phyloP scores from a whole-genome alignment of 2,329 filamentous ascomycete genomes.

The Piedraia hortae region DNA sequence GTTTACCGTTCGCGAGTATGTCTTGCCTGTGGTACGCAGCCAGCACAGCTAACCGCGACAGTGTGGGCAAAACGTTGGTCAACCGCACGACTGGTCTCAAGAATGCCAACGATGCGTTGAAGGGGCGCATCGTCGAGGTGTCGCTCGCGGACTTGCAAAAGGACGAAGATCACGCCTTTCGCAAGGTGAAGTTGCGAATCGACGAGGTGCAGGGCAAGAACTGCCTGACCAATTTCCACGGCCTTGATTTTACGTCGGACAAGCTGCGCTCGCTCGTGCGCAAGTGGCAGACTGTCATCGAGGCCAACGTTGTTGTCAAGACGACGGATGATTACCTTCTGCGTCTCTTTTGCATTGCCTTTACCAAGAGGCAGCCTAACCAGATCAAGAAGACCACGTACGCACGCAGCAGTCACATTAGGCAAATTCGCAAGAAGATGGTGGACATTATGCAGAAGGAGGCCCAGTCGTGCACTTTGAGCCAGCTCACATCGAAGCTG shows the following conservation, averaged over 20 bases:
- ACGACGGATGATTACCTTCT: conserved; percentile 99
- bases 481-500: conserved; percentile 92
- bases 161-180: conserved; percentile 98
- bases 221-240: conserved; percentile 99
- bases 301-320: conserved; percentile 99
- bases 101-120: conserved; percentile 97
- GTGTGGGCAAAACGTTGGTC: conserved; percentile 98
- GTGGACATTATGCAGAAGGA: conserved; percentile 94
- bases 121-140: conserved; percentile 96
- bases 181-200: conserved; percentile 95
- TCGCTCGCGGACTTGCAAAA: conserved; percentile 97
- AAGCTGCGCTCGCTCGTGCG: conserved; percentile 97
- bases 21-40: conserved; percentile 4
- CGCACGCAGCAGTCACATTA: conserved; percentile 86
- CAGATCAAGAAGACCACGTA: conserved; percentile 99
- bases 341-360: conserved; percentile 94
- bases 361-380: conserved; percentile 97
- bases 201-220: conserved; percentile 99
- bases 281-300: conserved; percentile 98
- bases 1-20: conserved; percentile 92
- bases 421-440: conserved; percentile 98
- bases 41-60: conserved; percentile 20
- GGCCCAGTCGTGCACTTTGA: conserved; percentile 77
- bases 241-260: conserved; percentile 98
- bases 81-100: conserved; percentile 99